These are phyloP conservation scores for Cudoniella acicularis DNA, from an alignment of 495 filamentous ascomycete genomes.

Conservation along the genomic window DNA sequence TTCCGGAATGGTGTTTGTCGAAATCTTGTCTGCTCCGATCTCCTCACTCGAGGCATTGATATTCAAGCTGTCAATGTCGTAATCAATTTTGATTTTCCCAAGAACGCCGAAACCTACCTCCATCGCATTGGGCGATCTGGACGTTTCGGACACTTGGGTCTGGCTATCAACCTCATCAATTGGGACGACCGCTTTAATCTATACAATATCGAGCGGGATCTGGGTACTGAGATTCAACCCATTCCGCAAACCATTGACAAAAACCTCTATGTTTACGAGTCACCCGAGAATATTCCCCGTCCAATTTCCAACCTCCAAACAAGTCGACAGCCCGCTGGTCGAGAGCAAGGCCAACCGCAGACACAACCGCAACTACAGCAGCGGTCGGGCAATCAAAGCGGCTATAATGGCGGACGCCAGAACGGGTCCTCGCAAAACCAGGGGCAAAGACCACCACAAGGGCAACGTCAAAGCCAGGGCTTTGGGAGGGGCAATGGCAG, in stretches of 20 bases:
- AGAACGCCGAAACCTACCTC: conserved; percentile 98
- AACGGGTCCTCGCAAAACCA: conserved; percentile 32
- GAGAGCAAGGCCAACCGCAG: conserved; percentile 28
- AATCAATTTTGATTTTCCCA: conserved; percentile 99
- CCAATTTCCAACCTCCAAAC: conserved; percentile 52
- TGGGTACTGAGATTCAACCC: conserved; percentile 94
- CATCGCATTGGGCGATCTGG: conserved; percentile 98
- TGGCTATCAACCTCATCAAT: conserved; percentile 98
- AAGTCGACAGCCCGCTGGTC: conserved; percentile 20
- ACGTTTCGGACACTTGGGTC: conserved; percentile 92
- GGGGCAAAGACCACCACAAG: conserved; percentile 33
- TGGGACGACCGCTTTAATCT: conserved; percentile 99
- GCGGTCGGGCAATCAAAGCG: conserved; percentile 22
- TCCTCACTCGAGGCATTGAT: conserved; percentile 97
- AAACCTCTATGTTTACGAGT: conserved; percentile 96
- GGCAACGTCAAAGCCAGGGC: conserved; percentile 26
- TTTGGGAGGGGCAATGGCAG: conserved; percentile 28
- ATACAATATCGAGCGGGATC: conserved; percentile 96
- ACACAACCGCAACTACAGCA: conserved; percentile 21
- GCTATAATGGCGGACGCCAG: conserved; percentile 22
- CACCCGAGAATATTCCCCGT: conserved; percentile 88
- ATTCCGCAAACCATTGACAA: conserved; percentile 95
- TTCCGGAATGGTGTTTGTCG: conserved; percentile 97
- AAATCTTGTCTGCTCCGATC: conserved; percentile 96
- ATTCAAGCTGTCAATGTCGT: conserved; percentile 99